phyloP scores from a whole-genome alignment of 2,329 filamentous ascomycete species.

The Truncatella angustata region DNA sequence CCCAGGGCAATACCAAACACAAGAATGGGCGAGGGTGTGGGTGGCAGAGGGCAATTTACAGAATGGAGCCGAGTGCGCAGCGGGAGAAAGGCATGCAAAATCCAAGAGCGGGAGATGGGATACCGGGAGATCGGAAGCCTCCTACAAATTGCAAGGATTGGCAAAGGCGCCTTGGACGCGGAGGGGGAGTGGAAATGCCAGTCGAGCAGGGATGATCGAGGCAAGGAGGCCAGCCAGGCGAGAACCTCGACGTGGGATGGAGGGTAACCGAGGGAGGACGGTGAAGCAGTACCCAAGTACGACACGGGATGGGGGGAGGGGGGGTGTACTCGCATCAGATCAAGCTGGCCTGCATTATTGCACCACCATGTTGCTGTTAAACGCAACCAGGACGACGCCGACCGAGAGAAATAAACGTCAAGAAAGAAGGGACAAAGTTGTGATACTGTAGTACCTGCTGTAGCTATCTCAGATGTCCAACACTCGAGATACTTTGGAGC shows the following conservation, averaged over 20 bases:
- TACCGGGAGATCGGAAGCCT: conserved; percentile 31
- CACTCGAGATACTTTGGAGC: no score
- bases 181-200: conserved; percentile 10
- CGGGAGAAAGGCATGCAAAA: not conserved
- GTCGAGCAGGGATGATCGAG: conserved; percentile 9
- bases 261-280: not conserved
- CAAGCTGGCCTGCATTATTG: no score
- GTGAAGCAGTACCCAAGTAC: conserved; percentile 3
- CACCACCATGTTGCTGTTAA: no score
- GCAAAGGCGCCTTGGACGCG: not conserved
- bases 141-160: conserved; percentile 8
- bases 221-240: not conserved
- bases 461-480: no score
- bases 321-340: not conserved
- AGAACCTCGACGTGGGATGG: conserved; percentile 5
- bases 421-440: no score
- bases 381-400: no score
- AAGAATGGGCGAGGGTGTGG: not conserved
- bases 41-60: not conserved
- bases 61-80: not conserved
- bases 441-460: not conserved
- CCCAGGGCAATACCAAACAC: not conserved
- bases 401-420: no score
- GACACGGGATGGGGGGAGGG: not conserved
- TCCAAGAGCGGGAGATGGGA: conserved; percentile 15